Percentiles rank a stretch among this genome's conserved stretches.
Evolutionary conservation across 805 yeast species (phyloP).

Genomic region (Nakazawaea wyomingensis): DNA sequence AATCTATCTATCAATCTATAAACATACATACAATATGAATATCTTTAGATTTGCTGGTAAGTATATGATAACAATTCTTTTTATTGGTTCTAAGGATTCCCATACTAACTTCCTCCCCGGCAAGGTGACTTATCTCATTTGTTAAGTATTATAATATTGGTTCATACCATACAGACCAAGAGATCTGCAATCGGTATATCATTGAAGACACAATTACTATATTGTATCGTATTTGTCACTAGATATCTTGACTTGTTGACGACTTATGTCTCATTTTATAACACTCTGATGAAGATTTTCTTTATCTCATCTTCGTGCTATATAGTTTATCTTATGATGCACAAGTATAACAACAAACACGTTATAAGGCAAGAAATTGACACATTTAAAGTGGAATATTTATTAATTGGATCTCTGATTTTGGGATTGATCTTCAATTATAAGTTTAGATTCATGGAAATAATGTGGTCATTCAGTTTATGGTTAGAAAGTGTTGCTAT

Average conservation of each 20-base stretch:
- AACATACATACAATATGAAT: slow-evolving; percentile 27
- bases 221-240: slow-evolving; percentile 64
- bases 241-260: slow-evolving; percentile 65
- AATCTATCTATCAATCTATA: no score
- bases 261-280: slow-evolving; percentile 64
- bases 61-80: not conserved
- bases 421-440: slow-evolving; percentile 59
- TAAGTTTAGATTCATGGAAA: slow-evolving; percentile 55
- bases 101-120: slow-evolving; percentile 2
- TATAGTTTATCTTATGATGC: slow-evolving; percentile 65
- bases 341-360: slow-evolving; percentile 46
- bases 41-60: slow-evolving; percentile 32
- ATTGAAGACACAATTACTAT: slow-evolving; percentile 79
- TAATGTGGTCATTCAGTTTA: slow-evolving; percentile 81
- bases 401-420: slow-evolving; percentile 57
- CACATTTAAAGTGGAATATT: slow-evolving; percentile 68
- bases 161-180: slow-evolving; percentile 61
- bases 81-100: not conserved
- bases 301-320: slow-evolving; percentile 74
- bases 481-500: slow-evolving; percentile 95
- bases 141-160: slow-evolving; percentile 68
- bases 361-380: slow-evolving; percentile 54
- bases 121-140: slow-evolving; percentile 79
- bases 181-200: slow-evolving; percentile 80
- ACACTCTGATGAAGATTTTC: slow-evolving; percentile 73